phyloP scores from a whole-genome alignment of 495 filamentous ascomycete genomes.

The Penicillium verhagenii region DNA sequence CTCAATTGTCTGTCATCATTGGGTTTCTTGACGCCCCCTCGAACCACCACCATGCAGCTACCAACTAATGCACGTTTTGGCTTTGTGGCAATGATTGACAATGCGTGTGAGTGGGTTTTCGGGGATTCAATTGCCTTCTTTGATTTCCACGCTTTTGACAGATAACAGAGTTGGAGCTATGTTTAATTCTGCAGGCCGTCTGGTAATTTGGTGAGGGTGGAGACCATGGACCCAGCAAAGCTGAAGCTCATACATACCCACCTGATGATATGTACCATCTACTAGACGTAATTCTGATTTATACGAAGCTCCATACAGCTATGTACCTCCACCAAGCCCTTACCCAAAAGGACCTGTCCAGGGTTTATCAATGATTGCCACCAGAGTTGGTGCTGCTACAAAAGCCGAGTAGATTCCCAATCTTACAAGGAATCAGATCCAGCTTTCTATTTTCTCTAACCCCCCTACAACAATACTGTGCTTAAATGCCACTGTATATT shows the following conservation, averaged over 20 bases:
- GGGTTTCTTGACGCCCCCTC: conserved; percentile 1
- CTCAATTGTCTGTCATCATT: conserved; percentile 6
- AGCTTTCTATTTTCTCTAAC: conserved; percentile 1
- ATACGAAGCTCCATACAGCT: not conserved
- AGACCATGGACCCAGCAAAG: conserved; percentile 9
- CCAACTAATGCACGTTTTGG: conserved; percentile 14
- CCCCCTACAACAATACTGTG: not conserved
- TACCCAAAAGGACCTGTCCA: not conserved
- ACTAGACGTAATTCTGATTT: not conserved
- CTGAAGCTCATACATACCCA: conserved; percentile 8
- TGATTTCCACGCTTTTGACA: not conserved
- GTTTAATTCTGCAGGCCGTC: conserved; percentile 3
- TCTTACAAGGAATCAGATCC: not conserved
- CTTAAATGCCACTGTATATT: conserved; percentile 3
- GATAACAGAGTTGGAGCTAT: not conserved
- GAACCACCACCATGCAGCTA: conserved; percentile 2
- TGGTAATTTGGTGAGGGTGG: conserved; percentile 1
- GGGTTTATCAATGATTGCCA: not conserved
- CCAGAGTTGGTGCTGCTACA: conserved; percentile 11
- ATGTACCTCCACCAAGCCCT: not conserved
- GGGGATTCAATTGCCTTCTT: conserved; percentile 4
- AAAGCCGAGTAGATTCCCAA: conserved; percentile 7
- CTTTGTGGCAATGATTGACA: not conserved
- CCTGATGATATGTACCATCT: not conserved
- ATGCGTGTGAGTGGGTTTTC: not conserved